Evolutionary conservation across 2,329 filamentous ascomycete species (phyloP).

Genomic region (Cytospora chrysosperma): DNA sequence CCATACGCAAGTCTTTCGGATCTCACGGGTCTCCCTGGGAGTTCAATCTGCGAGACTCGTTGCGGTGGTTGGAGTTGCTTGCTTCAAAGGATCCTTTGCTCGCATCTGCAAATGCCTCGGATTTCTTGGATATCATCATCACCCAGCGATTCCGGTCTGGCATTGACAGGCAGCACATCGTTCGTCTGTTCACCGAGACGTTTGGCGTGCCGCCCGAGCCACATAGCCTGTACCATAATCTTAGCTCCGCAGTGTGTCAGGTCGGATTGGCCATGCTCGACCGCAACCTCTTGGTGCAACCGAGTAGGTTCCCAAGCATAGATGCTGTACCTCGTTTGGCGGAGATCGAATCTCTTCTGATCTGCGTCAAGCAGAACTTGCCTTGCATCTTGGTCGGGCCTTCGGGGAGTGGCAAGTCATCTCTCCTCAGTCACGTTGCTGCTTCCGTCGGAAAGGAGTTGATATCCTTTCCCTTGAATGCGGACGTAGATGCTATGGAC

Average conservation of each 20-base stretch:
- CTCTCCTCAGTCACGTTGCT: conserved; percentile 77
- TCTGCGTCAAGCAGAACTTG: conserved; percentile 82
- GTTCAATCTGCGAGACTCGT: conserved; percentile 87
- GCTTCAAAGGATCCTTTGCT: conserved; percentile 61
- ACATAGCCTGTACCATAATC: conserved; percentile 70
- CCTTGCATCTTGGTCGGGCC: conserved; percentile 86
- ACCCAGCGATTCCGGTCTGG: conserved; percentile 80
- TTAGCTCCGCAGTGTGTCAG: conserved; percentile 67
- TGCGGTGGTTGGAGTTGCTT: conserved; percentile 80
- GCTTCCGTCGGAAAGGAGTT: conserved; percentile 72
- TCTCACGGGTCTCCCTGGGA: conserved; percentile 82
- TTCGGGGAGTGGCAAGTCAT: conserved; percentile 84
- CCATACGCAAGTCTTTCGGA: conserved; percentile 57
- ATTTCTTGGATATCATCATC: conserved; percentile 81
- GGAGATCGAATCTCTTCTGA: conserved; percentile 80
- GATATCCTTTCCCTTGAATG: conserved; percentile 84
- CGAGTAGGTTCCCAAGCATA: conserved; percentile 50
- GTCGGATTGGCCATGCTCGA: conserved; percentile 73
- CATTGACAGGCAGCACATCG: conserved; percentile 65
- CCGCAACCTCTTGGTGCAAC: conserved; percentile 57
- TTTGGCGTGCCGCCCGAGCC: conserved; percentile 54
- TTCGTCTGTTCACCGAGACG: conserved; percentile 62
- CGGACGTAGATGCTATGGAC: conserved; percentile 96
- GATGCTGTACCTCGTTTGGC: conserved; percentile 58
- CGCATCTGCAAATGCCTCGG: conserved; percentile 57